phyloP scores from a whole-genome alignment of 306 rosid species.

The Trifolium pratense region DNA sequence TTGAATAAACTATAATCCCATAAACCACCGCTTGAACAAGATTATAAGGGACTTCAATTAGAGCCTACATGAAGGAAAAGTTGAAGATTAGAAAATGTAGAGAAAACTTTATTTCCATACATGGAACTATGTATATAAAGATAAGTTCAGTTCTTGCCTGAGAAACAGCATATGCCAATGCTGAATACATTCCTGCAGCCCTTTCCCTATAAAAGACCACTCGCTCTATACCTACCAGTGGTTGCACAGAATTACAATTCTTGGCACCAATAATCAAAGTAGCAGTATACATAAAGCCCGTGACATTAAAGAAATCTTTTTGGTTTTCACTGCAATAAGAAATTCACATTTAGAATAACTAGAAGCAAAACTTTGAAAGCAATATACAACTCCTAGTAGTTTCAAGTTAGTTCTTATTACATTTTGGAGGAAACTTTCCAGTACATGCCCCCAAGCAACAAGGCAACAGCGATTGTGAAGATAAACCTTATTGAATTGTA shows the following conservation, averaged over 20 bases:
- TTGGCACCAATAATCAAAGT: slow-evolving; percentile 52
- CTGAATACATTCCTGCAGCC: slow-evolving; percentile 70
- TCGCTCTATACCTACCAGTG: slow-evolving; percentile 55
- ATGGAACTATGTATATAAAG: not conserved
- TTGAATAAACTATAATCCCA: slow-evolving; percentile 54
- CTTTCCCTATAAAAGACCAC: slow-evolving; percentile 65
- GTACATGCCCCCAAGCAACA: slow-evolving; percentile 62
- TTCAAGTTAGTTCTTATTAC: slow-evolving; percentile 47
- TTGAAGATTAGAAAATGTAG: slow-evolving; percentile 1
- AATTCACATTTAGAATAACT: slow-evolving; percentile 8
- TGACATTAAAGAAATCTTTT: slow-evolving; percentile 57
- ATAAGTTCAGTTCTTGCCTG: slow-evolving; percentile 48
- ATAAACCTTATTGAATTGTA: slow-evolving; percentile 43
- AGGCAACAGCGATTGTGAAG: slow-evolving; percentile 43
- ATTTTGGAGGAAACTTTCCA: slow-evolving; percentile 69
- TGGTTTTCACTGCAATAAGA: slow-evolving; percentile 43
- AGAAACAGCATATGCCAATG: slow-evolving; percentile 64
- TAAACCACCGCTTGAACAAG: slow-evolving; percentile 49
- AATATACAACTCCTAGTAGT: slow-evolving; percentile 5
- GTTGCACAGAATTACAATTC: slow-evolving; percentile 54
- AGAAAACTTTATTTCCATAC: not conserved
- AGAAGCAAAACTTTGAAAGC: slow-evolving; percentile 28
- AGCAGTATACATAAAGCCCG: slow-evolving; percentile 68
- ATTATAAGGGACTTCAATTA: slow-evolving; percentile 54
- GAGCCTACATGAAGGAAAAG: slow-evolving; percentile 40